A percentile compares a stretch with the other conserved stretches of the same genome.
Evolutionary conservation across 768 basidiomycete species (phyloP).

Genomic region (Lentinula detonsa): DNA sequence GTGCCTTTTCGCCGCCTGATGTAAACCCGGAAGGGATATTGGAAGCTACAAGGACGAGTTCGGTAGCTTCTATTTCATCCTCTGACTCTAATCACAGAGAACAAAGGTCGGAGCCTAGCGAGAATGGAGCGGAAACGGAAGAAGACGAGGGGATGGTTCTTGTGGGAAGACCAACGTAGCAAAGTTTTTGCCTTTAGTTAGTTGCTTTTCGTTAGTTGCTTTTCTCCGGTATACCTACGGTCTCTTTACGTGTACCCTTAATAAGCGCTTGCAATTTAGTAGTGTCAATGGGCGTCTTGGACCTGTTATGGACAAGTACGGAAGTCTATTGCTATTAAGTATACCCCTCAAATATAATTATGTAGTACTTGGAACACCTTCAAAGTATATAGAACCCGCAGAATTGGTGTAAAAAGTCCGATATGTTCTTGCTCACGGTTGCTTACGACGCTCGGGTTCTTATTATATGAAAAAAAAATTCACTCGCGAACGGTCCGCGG

Average conservation of each 20-base stretch:
- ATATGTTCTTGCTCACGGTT: background rate
- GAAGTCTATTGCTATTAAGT: background rate
- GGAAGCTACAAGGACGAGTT: constrained; percentile 7
- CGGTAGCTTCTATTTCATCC: constrained; percentile 29
- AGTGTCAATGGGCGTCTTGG: background rate
- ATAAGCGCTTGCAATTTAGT: background rate
- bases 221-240: background rate
- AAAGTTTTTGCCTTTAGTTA: background rate
- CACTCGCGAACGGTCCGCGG: background rate
- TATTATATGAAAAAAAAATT: background rate
- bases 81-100: constrained; percentile 22
- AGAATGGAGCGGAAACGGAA: constrained; percentile 69
- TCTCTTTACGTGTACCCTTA: background rate
- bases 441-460: background rate
- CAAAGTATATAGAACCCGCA: background rate
- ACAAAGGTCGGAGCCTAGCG: constrained; percentile 43
- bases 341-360: background rate
- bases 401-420: background rate
- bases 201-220: background rate
- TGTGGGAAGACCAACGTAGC: constrained; percentile 51
- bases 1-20: background rate
- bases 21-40: background rate
- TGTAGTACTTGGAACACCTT: background rate
- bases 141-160: constrained; percentile 83
- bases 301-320: background rate